phyloP scores from a whole-genome alignment of 768 basidiomycete species.

The Naganishia friedmannii region DNA sequence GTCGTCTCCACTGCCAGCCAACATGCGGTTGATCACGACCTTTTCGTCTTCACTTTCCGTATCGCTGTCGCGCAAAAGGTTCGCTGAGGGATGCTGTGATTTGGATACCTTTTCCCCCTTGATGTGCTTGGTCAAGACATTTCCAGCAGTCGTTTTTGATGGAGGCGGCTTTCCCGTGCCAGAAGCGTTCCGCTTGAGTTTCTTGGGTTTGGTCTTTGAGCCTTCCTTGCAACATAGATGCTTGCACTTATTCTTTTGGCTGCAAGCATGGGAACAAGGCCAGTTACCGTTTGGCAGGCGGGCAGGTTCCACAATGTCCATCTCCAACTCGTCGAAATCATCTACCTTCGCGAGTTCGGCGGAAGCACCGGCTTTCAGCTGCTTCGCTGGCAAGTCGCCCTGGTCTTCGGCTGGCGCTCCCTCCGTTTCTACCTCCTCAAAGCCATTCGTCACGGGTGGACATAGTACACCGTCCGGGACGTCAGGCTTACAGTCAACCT shows the following conservation, averaged over 20 bases:
- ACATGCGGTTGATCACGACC: conserved; percentile 6
- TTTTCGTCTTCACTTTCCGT: conserved; percentile 11
- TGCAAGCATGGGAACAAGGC: conserved; percentile 27
- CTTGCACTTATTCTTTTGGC: conserved; percentile 20
- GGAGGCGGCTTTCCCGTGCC: neutral
- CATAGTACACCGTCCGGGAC: neutral
- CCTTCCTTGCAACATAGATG: conserved; percentile 33
- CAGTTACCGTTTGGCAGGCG: conserved; percentile 32
- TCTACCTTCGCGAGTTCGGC: neutral
- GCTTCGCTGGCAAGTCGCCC: neutral
- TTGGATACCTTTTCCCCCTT: neutral
- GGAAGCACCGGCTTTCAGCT: neutral
- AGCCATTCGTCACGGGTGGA: neutral
- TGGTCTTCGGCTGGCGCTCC: neutral
- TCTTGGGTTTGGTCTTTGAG: conserved; percentile 28
- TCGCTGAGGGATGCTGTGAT: neutral
- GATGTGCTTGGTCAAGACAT: neutral
- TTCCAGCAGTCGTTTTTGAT: neutral
- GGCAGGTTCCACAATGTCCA: neutral
- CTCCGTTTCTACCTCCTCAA: neutral
- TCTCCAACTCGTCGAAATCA: neutral
- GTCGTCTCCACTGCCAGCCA: neutral
- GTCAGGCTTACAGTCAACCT: conserved; percentile 63
- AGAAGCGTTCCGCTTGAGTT: neutral
- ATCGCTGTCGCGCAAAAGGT: conserved; percentile 4